Base-by-base conservation (phyloP, 1,284 basidiomycete species). In the Sanghuangporus weigelae region DNA sequence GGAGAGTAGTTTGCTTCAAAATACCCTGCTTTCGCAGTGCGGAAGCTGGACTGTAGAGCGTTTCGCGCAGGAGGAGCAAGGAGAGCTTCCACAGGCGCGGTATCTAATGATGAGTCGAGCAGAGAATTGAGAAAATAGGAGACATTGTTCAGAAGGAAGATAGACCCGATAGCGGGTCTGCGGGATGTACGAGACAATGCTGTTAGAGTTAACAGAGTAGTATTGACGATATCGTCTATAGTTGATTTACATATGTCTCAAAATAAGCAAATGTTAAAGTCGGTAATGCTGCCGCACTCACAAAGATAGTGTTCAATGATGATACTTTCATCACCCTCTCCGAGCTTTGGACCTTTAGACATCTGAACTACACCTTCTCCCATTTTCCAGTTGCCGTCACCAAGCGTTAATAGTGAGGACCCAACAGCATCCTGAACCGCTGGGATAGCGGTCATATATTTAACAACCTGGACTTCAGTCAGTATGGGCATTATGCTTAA, bases 361-460 rank as follows among this genome's bases (percentile, higher is more conserved):
- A 87, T 83, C 67, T 81, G 80, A n/a, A 19, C 44, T 35, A 87
- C 79, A 2, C 90, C 90, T 66, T 91, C 89, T 3, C 91, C 90
- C 90, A 93, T 92, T 74, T 84, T 90, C 90, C 91, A 93, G 68
- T 93, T 93, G 2, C 90, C 90, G 66, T 93, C 90, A 0, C 90
- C 90, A 1, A 93, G 80, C 1, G 84, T 82, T 50, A 84, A 71
- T 42, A 93, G 75, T 0, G 86, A 84, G 2, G 87, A 77, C 0
- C 81, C 81, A 11, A 85, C 88, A 0, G 87, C 89, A 36, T 78
- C 79, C 60, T 84, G 80, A 3, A 92, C 86, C 49, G 86, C 82
- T 0, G 89, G 87, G 5, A 93, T 74, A 57, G 82, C 78, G 58
- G 87, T 82, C 66, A 93, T 71, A 69, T 90, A 93, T 54, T 82